phyloP scores from a whole-genome alignment of 768 basidiomycete species.

The Termitomyces sp. region DNA sequence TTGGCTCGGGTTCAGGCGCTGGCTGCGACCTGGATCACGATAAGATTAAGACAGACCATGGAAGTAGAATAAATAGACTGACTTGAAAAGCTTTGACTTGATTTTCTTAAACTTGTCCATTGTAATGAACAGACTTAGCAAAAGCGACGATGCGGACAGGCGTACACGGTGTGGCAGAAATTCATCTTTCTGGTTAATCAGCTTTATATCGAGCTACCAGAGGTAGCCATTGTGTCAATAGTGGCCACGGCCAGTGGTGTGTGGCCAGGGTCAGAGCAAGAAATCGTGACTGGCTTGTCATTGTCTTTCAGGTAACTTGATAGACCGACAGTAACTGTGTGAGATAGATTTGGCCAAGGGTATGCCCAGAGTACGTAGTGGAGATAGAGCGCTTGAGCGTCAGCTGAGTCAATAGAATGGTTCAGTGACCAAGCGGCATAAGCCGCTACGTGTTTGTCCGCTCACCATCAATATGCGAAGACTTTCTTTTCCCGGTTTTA shows the following conservation, averaged over 20 bases:
- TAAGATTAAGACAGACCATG: neutral
- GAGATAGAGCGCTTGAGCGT: neutral
- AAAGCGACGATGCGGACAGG: neutral
- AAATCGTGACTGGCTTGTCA: neutral
- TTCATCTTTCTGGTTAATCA: neutral
- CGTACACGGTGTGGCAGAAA: no score
- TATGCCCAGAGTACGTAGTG: neutral
- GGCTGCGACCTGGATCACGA: neutral
- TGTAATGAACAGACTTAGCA: neutral
- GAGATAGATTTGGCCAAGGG: neutral
- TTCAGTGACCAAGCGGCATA: neutral
- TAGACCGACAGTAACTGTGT: neutral
- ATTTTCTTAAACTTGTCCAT: constrained; percentile 15
- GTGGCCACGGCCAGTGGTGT: neutral
- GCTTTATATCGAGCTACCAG: neutral
- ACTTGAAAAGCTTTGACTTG: constrained; percentile 2
- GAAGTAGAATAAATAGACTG: neutral
- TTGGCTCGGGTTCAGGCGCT: neutral
- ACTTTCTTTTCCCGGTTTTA: neutral
- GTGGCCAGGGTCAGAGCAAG: neutral
- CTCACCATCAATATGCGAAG: neutral
- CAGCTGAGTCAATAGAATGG: neutral
- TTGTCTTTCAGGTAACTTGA: neutral
- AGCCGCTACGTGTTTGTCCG: neutral
- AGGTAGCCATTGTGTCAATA: neutral